These are phyloP conservation scores for Hibiscus trionum DNA, from an alignment of 345 rosid species.

Conservation along the genomic window DNA sequence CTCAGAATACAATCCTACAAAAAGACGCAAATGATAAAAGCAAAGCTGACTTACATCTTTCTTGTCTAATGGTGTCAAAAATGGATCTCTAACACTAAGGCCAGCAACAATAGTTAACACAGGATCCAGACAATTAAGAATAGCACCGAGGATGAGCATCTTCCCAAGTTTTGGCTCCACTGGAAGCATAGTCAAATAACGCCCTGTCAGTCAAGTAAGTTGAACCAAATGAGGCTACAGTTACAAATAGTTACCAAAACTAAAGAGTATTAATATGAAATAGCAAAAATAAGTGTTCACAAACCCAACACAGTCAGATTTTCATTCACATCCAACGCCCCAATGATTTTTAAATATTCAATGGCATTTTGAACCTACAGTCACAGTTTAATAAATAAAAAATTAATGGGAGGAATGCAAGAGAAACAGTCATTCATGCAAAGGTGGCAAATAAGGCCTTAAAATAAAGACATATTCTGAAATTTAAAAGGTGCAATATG, in stretches of 20 bases:
- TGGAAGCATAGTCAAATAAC: conserved; percentile 75
- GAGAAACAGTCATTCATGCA: neutral
- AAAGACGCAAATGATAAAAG: neutral
- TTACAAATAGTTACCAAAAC: conserved; percentile 14
- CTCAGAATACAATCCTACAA: neutral
- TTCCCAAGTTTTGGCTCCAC: conserved; percentile 97
- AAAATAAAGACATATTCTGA: neutral
- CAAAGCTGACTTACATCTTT: conserved; percentile 68
- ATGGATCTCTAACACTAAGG: conserved; percentile 93
- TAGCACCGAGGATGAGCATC: conserved; percentile 81
- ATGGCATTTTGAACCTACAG: conserved; percentile 84
- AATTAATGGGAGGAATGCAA: neutral
- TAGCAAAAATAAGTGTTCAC: conserved; percentile 1
- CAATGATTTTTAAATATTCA: conserved; percentile 77
- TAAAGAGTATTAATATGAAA: neutral
- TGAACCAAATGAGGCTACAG: conserved; percentile 9
- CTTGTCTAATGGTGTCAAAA: conserved; percentile 79
- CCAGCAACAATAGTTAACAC: conserved; percentile 78
- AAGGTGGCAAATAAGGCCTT: neutral
- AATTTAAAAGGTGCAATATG: neutral
- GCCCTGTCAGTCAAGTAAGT: conserved; percentile 52
- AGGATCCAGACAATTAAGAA: conserved; percentile 82
- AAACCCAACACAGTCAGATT: conserved; percentile 69
- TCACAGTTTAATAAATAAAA: conserved; percentile 6
- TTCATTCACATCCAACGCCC: conserved; percentile 79